Evolutionary conservation across 1,139 yeast species (phyloP).

Genomic region (Pichiaceae sp.): DNA sequence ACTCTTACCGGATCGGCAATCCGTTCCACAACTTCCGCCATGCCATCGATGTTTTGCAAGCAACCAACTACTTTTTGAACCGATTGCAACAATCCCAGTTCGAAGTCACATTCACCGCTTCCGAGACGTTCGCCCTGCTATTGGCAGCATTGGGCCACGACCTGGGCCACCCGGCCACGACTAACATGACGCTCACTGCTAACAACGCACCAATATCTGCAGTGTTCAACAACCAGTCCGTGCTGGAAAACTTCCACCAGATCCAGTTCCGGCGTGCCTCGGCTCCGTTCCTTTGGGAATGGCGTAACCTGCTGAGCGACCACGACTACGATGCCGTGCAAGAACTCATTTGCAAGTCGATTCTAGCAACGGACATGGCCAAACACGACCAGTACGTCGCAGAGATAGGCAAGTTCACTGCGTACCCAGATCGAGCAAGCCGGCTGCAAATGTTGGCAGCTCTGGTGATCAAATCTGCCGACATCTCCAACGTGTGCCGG

Average conservation of each 20-base stretch:
- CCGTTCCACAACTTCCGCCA: constrained; percentile 94
- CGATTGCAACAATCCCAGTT: constrained; percentile 8
- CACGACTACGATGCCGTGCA: not conserved
- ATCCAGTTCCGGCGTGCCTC: constrained; percentile 54
- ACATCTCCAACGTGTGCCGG: constrained; percentile 84
- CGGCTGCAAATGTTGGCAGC: constrained; percentile 40
- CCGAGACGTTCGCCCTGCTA: constrained; percentile 36
- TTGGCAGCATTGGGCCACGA: constrained; percentile 93
- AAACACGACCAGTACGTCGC: constrained; percentile 71
- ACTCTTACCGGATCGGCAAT: constrained; percentile 74
- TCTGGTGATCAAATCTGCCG: constrained; percentile 83
- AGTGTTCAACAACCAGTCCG: constrained; percentile 56
- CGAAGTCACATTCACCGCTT: constrained; percentile 8
- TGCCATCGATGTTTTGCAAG: constrained; percentile 93
- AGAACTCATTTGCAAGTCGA: constrained; percentile 7
- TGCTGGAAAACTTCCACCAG: constrained; percentile 80
- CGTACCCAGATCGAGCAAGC: constrained; percentile 5
- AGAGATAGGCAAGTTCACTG: constrained; percentile 26
- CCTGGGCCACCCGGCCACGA: constrained; percentile 92
- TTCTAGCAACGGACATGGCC: constrained; percentile 90
- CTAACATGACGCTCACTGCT: constrained; percentile 62
- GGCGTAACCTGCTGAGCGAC: not conserved
- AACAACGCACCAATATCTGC: constrained; percentile 59
- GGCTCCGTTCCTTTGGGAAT: constrained; percentile 7
- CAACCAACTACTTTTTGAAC: constrained; percentile 57